These are phyloP conservation scores for Candida insectalens DNA, from an alignment of 805 yeast genomes.

Conservation along the genomic window DNA sequence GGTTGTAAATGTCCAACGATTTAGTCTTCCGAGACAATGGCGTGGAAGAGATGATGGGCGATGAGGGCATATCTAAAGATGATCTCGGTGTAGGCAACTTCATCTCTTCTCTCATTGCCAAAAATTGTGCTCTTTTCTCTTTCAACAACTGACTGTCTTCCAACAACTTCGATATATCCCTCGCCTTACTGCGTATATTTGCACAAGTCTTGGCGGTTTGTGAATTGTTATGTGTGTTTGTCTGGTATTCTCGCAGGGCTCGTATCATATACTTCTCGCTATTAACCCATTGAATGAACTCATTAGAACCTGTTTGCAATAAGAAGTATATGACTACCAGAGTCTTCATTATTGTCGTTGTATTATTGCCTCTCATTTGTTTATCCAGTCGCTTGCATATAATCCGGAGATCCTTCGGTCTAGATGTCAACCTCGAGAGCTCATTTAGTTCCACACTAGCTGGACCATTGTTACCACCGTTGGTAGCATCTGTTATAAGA, in stretches of 20 bases:
- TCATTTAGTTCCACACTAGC: slow-evolving; percentile 46
- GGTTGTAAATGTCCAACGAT: slow-evolving; percentile 4
- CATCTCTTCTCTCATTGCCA: slow-evolving; percentile 32
- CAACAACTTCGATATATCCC: slow-evolving; percentile 21
- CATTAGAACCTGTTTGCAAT: slow-evolving; percentile 43
- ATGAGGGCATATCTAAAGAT: slow-evolving; percentile 12
- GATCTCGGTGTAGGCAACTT: slow-evolving; percentile 19
- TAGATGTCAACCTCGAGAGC: slow-evolving; percentile 35
- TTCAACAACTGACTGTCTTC: slow-evolving; percentile 26
- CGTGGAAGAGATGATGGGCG: slow-evolving; percentile 7
- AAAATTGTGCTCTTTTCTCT: slow-evolving; percentile 32
- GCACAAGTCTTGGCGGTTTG: slow-evolving; percentile 15
- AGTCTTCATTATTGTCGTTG: slow-evolving; percentile 36
- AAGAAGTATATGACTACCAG: slow-evolving; percentile 42
- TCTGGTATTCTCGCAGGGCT: slow-evolving; percentile 19
- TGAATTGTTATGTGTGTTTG: slow-evolving; percentile 14
- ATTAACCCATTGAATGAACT: slow-evolving; percentile 38
- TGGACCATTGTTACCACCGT: slow-evolving; percentile 39
- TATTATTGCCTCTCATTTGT: slow-evolving; percentile 28
- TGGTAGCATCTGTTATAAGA: slow-evolving; percentile 35
- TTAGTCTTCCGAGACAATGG: not conserved
- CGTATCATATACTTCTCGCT: slow-evolving; percentile 25
- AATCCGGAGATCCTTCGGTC: slow-evolving; percentile 27
- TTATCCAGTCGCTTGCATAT: slow-evolving; percentile 32
- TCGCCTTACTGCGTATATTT: slow-evolving; percentile 30